Evolutionary conservation across 371 early-diverging fungal genomes (phyloP), one percentile per base, ranked within the genome.

Genomic region (Scutellospora calospora): DNA sequence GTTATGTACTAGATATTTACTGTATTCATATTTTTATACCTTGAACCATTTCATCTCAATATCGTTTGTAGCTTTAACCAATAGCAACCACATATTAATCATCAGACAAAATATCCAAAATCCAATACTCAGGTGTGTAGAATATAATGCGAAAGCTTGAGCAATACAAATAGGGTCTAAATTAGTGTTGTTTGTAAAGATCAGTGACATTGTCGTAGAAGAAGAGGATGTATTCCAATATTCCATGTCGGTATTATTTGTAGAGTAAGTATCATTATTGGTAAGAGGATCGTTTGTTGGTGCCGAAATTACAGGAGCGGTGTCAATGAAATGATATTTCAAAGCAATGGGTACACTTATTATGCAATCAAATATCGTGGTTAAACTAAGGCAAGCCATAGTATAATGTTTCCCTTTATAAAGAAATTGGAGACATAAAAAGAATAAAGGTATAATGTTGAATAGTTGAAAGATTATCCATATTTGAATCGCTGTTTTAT

Each of bases 381-480:
- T 35, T 31, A 71, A 20, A 25, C 71, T 25, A 41, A 71, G 71
- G n/a, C 45, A 35, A 25, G 71, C 71, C 12, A 71, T 27, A 33
- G 71, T 71, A 22, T 71, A 38, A 71, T 71, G 71, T 71, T 71
- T 71, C 5, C 71, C 71, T 45, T 71, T 71, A 22, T 20, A 38
- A 18, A 41, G 38, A n/a, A 71, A 71, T 71, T 71, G 71, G 1
- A 71, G 14, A 6, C 33, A 22, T 35, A 71, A 35, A 71, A 38
- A 71, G 22, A 38, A 25, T 45, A 71, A 45, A 38, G 35, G 33
- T 14, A 71, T 38, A 25, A 71, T 9, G 22, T 71, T 71, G 11
- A 71, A 33, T 8, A 33, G 11, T 71, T 71, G 71, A n/a, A 41
- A 71, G 18, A 45, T 71, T 33, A 71, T 25, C 62, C 62, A 62